Evolutionary conservation across 2,329 filamentous ascomycete species (phyloP).

Genomic region (Beauveria rudraprayagi): DNA sequence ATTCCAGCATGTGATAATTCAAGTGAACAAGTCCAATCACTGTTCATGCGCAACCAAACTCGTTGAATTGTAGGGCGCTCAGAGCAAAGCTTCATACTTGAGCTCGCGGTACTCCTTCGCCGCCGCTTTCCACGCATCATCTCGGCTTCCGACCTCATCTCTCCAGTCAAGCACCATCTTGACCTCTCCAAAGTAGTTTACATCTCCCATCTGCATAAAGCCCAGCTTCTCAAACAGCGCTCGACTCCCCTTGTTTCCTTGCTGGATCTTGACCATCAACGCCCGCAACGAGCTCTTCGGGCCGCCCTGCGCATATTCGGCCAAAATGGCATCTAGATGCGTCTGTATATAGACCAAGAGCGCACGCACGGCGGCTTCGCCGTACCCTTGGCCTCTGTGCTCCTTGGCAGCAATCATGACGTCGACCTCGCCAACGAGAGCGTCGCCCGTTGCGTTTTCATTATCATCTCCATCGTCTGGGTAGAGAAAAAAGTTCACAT

Average conservation of each 20-base stretch:
- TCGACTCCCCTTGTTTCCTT: slow-evolving; percentile 43
- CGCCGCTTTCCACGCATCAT: slow-evolving; percentile 18
- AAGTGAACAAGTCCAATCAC: too few relatives aligned
- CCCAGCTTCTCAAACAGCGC: slow-evolving; percentile 44
- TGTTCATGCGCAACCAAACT: too few relatives aligned
- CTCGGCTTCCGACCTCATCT: slow-evolving; percentile 13
- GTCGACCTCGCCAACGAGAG: slow-evolving; percentile 64
- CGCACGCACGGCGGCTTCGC: slow-evolving; percentile 53
- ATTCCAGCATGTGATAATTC: too few relatives aligned
- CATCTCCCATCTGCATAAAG: slow-evolving; percentile 41
- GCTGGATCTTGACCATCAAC: slow-evolving; percentile 52
- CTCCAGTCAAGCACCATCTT: slow-evolving; percentile 36
- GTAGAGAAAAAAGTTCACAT: slow-evolving; percentile 75
- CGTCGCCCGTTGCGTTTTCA: slow-evolving; percentile 19
- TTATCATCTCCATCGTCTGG: slow-evolving; percentile 45
- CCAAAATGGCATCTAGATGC: slow-evolving; percentile 46
- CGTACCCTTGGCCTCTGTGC: slow-evolving; percentile 56
- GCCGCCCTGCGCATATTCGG: slow-evolving; percentile 27
- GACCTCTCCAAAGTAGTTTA: slow-evolving; percentile 56
- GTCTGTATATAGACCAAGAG: slow-evolving; percentile 62
- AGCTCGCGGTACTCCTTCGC: slow-evolving; percentile 8
- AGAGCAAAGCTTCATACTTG: not conserved
- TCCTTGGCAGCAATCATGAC: slow-evolving; percentile 68
- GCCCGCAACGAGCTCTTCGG: slow-evolving; percentile 29
- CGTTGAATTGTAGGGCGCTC: too few relatives aligned